Evolutionary conservation across 2,329 filamentous ascomycete genomes (phyloP).

Genomic region (Didymella keratinophila): DNA sequence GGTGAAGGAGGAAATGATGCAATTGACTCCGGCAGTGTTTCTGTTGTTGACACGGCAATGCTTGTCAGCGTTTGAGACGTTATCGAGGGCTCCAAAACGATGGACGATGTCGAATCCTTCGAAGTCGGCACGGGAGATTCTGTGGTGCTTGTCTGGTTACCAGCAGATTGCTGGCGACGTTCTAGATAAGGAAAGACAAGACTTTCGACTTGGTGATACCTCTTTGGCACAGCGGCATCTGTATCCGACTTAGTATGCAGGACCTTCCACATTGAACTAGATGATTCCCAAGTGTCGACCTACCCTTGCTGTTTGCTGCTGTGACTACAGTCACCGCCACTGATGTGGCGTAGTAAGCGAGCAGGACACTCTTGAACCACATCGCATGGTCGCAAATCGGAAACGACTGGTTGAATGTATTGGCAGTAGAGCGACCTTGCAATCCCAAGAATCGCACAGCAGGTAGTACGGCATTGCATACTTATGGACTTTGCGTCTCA

Average conservation of each 20-base stretch:
- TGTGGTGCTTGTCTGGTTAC: slow-evolving; percentile 18
- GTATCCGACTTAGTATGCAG: neutral
- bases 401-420: slow-evolving; percentile 36
- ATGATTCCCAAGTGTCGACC: neutral
- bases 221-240: slow-evolving; percentile 1
- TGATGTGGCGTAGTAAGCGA: slow-evolving; percentile 22
- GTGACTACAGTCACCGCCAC: slow-evolving; percentile 12
- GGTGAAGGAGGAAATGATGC: neutral
- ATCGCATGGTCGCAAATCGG: slow-evolving; percentile 45
- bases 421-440: slow-evolving; percentile 31
- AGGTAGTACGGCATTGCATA: slow-evolving; percentile 33
- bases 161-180: slow-evolving; percentile 13
- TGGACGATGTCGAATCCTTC: neutral
- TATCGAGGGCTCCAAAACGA: neutral
- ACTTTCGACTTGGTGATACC: slow-evolving; percentile 3
- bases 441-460: slow-evolving; percentile 37
- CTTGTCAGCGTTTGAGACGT: neutral
- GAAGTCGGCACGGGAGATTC: neutral
- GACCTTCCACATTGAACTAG: neutral
- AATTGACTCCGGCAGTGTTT: neutral
- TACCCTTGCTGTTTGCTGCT: slow-evolving; percentile 14
- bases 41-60: neutral
- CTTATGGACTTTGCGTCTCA: slow-evolving; percentile 19
- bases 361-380: slow-evolving; percentile 45
- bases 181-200: slow-evolving; percentile 11